These are phyloP conservation scores for Saitozyma sp. DNA, from an alignment of 768 basidiomycete species.

Conservation along the genomic window DNA sequence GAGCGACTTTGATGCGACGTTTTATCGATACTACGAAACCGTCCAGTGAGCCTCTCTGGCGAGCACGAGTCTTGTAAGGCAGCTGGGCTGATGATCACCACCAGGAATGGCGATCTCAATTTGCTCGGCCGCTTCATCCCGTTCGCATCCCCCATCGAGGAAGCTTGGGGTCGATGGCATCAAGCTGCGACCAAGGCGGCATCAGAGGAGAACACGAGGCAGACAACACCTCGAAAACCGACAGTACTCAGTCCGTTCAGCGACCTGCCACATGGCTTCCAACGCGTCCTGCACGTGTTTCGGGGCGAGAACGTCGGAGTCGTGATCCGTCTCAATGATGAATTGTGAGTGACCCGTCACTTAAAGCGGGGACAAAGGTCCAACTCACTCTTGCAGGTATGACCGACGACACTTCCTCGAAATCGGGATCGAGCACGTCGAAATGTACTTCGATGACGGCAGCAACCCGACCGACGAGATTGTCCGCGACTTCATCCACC, in stretches of 20 bases:
- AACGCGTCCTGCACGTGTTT: slow-evolving; percentile 91
- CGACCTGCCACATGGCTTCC: slow-evolving; percentile 55
- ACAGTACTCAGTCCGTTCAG: no score
- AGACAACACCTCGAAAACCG: no score
- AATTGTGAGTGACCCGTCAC: slow-evolving; percentile 67
- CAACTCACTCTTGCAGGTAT: slow-evolving; percentile 56
- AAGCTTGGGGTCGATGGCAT: slow-evolving; percentile 54
- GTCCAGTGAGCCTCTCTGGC: slow-evolving; percentile 26
- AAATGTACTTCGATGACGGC: slow-evolving; percentile 93
- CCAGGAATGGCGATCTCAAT: slow-evolving; percentile 41
- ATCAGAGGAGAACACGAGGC: not conserved
- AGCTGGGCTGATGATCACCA: slow-evolving; percentile 59
- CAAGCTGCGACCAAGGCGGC: slow-evolving; percentile 4
- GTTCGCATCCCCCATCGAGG: slow-evolving; percentile 87
- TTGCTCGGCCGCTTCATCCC: slow-evolving; percentile 60
- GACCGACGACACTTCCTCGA: slow-evolving; percentile 33
- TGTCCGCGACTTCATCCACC: slow-evolving; percentile 82
- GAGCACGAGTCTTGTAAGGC: slow-evolving; percentile 62
- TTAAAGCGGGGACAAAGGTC: slow-evolving; percentile 57
- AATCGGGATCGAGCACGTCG: slow-evolving; percentile 39
- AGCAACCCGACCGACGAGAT: slow-evolving; percentile 97
- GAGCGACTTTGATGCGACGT: slow-evolving; percentile 62
- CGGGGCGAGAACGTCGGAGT: slow-evolving; percentile 81
- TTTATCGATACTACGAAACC: slow-evolving; percentile 88
- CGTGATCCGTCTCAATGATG: slow-evolving; percentile 89